Conservation (phyloP, 140 eudicot species). For the Stevia rebaudiana region DNA sequence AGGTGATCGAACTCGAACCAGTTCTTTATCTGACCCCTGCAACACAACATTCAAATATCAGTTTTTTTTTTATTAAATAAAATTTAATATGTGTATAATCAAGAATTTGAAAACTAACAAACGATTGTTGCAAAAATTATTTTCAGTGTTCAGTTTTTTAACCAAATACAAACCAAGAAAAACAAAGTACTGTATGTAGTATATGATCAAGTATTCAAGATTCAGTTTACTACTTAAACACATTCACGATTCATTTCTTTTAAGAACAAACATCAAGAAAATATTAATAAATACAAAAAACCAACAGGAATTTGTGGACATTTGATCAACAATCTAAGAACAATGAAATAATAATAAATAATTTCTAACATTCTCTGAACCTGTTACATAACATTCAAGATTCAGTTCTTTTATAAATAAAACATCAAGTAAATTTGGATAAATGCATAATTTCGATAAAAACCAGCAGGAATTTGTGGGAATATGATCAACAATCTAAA, state of each 20-base stretch:
- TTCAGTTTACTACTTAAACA: not conserved
- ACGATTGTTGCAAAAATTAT: not conserved
- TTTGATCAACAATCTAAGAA: not conserved
- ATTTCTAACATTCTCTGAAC: not conserved
- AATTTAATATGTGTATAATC: not conserved
- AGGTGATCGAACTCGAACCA: constrained; percentile 41
- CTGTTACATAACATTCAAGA: constrained; percentile 11
- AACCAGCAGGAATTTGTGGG: too few species aligned
- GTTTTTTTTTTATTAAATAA: not conserved
- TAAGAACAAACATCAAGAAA: not conserved
- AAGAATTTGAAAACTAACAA: not conserved
- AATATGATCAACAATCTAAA: too few species aligned
- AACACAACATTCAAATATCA: constrained; percentile 10
- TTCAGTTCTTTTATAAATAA: not conserved
- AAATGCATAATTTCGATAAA: too few species aligned
- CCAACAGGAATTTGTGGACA: not conserved
- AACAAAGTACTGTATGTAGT: not conserved
- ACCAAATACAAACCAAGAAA: not conserved
- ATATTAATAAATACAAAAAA: not conserved
- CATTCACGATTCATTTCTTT: not conserved
- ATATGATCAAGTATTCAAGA: not conserved
- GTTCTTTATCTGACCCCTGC: constrained; percentile 62
- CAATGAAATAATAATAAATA: not conserved
- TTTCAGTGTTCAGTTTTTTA: not conserved
- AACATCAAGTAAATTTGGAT: not conserved